These are phyloP conservation scores for Hortaea werneckii DNA, from an alignment of 2,329 filamentous ascomycete genomes.

Conservation along the genomic window DNA sequence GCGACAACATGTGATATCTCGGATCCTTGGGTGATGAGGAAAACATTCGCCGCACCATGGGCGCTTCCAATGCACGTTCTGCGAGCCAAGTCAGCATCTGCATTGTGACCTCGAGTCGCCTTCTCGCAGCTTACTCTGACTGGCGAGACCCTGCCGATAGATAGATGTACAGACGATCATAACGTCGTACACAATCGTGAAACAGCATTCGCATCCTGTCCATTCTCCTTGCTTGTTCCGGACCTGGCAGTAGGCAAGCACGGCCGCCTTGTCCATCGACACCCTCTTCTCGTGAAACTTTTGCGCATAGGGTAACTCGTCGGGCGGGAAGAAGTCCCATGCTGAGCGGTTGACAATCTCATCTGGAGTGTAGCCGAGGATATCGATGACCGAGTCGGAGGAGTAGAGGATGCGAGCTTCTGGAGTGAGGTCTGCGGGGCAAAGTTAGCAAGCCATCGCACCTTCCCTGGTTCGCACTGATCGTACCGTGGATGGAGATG, in stretches of 20 bases:
- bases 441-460: background rate
- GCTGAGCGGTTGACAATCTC: conserved; percentile 67
- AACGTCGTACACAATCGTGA: conserved; percentile 80
- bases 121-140: conserved; percentile 53
- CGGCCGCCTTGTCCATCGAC: conserved; percentile 71
- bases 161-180: conserved; percentile 76
- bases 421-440: conserved; percentile 52
- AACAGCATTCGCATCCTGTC: conserved; percentile 78
- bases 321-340: conserved; percentile 79
- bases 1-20: conserved; percentile 80
- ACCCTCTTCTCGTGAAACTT: conserved; percentile 64
- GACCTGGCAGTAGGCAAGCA: conserved; percentile 69
- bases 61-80: conserved; percentile 70
- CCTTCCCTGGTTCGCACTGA: background rate
- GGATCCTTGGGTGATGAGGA: conserved; percentile 73
- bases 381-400: conserved; percentile 73
- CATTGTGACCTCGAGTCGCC: background rate
- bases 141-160: conserved; percentile 58
- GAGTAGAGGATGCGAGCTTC: conserved; percentile 74
- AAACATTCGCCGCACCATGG: conserved; percentile 68
- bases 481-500: conserved; percentile 80
- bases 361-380: conserved; percentile 67
- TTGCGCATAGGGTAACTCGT: conserved; percentile 66
- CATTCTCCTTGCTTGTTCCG: conserved; percentile 58
- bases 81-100: conserved; percentile 1